Percentiles rank a stretch among this genome's conserved stretches.
Evolutionary conservation across 2,329 filamentous ascomycete genomes (phyloP).

Genomic region (Diaporthe citrichinensis): DNA sequence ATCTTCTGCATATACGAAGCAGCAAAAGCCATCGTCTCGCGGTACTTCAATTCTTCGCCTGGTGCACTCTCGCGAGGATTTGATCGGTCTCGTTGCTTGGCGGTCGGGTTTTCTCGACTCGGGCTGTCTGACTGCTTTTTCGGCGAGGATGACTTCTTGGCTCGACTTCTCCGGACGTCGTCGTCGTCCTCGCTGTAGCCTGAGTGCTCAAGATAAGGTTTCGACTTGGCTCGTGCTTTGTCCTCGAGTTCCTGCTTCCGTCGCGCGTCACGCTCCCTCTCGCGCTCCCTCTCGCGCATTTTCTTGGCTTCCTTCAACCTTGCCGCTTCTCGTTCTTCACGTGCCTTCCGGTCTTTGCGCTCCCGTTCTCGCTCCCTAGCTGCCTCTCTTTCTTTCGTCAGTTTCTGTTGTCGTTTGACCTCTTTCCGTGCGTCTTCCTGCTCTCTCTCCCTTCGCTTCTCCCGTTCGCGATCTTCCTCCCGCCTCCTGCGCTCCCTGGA

Average conservation of each 20-base stretch:
- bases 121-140: slow-evolving; percentile 49
- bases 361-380: slow-evolving; percentile 53
- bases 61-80: slow-evolving; percentile 27
- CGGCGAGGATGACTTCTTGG: slow-evolving; percentile 46
- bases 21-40: slow-evolving; percentile 40
- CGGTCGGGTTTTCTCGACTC: slow-evolving; percentile 44
- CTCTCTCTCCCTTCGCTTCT: slow-evolving; percentile 47
- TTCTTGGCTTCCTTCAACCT: slow-evolving; percentile 34
- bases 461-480: slow-evolving; percentile 44
- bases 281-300: slow-evolving; percentile 43
- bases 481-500: slow-evolving; percentile 46
- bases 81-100: slow-evolving; percentile 37
- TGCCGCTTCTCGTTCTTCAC: slow-evolving; percentile 30
- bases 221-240: slow-evolving; percentile 46
- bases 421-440: slow-evolving; percentile 39
- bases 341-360: slow-evolving; percentile 46
- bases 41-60: slow-evolving; percentile 37
- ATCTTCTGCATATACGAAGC: slow-evolving; percentile 43
- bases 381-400: slow-evolving; percentile 54
- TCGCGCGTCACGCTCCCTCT: slow-evolving; percentile 44
- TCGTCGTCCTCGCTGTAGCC: slow-evolving; percentile 46
- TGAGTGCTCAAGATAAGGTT: slow-evolving; percentile 47
- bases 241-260: slow-evolving; percentile 49
- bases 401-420: slow-evolving; percentile 55
- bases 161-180: slow-evolving; percentile 45